Base-by-base conservation (phyloP, 768 basidiomycete genomes). In the Leccinum olivaceopallidum region DNA sequence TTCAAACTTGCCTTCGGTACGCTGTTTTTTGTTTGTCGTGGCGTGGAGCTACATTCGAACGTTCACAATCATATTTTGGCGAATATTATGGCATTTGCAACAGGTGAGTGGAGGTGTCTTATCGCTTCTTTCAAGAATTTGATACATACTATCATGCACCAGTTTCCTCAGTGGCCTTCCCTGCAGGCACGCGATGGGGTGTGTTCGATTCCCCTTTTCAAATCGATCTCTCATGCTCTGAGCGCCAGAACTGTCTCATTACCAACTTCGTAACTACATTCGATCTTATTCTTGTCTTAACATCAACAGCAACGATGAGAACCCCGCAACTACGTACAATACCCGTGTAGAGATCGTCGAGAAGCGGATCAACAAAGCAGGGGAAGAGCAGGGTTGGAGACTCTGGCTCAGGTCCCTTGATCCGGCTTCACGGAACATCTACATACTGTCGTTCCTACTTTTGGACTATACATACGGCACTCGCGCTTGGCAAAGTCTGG, bases 341-440 rank as follows among this genome's bases (percentile, higher is more conserved):
- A 83, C 82, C 0, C 78, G 81, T 10, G 80, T 84, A 7, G 81
- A 83, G 57, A 69, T 67, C 13, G 69, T 79, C 32, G 75, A 81
- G 59, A 83, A 83, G 59, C 64, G 71, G 0, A 55, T 67, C n/a
- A 66, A 75, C 58, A 5, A 60, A 32, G 37, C 32, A 3, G 58
- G 44, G 8, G 44, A 61, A 32, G 60, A 61, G 18, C 63, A 54
- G 14, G 63, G 63, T 8, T 64, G 63, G 63, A 42, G 63, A 37
- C 63, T 64, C 20, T 64, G 63, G 63, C 36, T 64, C 36, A 53
- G n/a, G 30, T 54, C 47, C 8, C 47, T 61, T 4, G 37, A 61
- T 13, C 47, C 60, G 34, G 65, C 60, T 2, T 68, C 57, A 4
- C 34, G 24, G 0, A 59, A 67, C 49, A 64, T 60, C 0, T 68